Conservation (phyloP, 148 eudicot genomes). For the Dysphania ambrosioides region DNA sequence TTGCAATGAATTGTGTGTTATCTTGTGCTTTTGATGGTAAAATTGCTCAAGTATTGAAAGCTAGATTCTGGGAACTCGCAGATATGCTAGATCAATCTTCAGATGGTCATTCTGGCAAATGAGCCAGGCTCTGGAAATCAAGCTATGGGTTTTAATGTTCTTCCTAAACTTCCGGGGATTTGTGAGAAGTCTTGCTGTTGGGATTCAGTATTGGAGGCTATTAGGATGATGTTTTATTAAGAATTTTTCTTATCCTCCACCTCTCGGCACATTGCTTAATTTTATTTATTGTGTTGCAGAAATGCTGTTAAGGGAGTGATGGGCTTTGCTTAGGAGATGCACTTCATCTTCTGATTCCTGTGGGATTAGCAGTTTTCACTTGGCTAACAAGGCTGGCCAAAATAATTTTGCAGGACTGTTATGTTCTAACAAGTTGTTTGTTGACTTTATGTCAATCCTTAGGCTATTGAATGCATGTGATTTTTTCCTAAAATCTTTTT, state of each 20-base stretch:
- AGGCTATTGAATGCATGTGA: slow-evolving; percentile 17
- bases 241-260: slow-evolving; percentile 38
- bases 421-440: slow-evolving; percentile 15
- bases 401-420: slow-evolving; percentile 36
- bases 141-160: slow-evolving; percentile 48
- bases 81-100: slow-evolving; percentile 63
- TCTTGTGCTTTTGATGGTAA: slow-evolving; percentile 19
- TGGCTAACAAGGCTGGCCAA: slow-evolving; percentile 40
- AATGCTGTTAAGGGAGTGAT: slow-evolving; percentile 65
- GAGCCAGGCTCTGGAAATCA: slow-evolving; percentile 60
- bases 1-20: slow-evolving; percentile 17
- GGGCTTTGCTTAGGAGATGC: slow-evolving; percentile 62
- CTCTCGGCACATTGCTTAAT: slow-evolving; percentile 44
- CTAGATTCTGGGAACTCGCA: slow-evolving; percentile 71
- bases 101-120: slow-evolving; percentile 53
- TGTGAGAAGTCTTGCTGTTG: slow-evolving; percentile 36
- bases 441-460: slow-evolving; percentile 21
- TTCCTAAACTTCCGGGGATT: slow-evolving; percentile 39
- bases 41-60: slow-evolving; percentile 40
- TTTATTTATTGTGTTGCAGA: slow-evolving; percentile 69
- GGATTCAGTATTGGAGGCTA: slow-evolving; percentile 32
- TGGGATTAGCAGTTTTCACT: slow-evolving; percentile 46
- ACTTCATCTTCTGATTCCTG: slow-evolving; percentile 51
- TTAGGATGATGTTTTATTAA: slow-evolving; percentile 40
- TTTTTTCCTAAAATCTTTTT: background rate